phyloP scores from a whole-genome alignment of 257 asterid genomes.

The Nyctanthes arbortristis region DNA sequence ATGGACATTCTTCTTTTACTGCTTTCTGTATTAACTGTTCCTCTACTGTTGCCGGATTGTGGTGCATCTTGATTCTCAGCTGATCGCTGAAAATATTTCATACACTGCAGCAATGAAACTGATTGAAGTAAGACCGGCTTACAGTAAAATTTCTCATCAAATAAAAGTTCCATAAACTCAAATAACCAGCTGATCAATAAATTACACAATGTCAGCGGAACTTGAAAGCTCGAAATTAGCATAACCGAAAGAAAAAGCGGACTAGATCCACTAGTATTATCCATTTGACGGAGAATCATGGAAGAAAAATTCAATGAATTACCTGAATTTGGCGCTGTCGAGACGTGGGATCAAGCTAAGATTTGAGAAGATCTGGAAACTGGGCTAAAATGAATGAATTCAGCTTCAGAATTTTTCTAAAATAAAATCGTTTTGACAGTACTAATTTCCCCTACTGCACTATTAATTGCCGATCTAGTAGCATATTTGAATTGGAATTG shows the following conservation, averaged over 20 bases:
- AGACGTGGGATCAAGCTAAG: constrained; percentile 37
- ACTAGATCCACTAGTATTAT: not conserved
- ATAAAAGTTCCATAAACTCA: not conserved
- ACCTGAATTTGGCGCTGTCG: constrained; percentile 19
- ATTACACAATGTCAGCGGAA: no score
- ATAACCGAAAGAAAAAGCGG: not conserved
- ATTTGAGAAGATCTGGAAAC: constrained; percentile 21
- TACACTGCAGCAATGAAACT: not conserved
- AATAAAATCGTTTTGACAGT: no score
- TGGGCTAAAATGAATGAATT: not conserved
- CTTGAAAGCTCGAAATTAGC: no score
- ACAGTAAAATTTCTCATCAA: not conserved
- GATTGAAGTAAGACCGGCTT: not conserved
- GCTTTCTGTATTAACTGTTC: constrained; percentile 84
- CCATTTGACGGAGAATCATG: not conserved
- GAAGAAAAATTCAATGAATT: constrained; percentile 13
- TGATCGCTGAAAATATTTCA: constrained; percentile 20
- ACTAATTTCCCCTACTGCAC: no score
- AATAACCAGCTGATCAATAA: constrained; percentile 6
- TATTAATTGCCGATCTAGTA: no score
- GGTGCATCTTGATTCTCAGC: constrained; percentile 63
- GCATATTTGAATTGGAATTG: no score
- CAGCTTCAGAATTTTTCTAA: not conserved
- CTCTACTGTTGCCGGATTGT: constrained; percentile 71
- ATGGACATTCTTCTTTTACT: constrained; percentile 71